Conservation (phyloP, 148 eudicot genomes). For the Chenopodium suecicum region DNA sequence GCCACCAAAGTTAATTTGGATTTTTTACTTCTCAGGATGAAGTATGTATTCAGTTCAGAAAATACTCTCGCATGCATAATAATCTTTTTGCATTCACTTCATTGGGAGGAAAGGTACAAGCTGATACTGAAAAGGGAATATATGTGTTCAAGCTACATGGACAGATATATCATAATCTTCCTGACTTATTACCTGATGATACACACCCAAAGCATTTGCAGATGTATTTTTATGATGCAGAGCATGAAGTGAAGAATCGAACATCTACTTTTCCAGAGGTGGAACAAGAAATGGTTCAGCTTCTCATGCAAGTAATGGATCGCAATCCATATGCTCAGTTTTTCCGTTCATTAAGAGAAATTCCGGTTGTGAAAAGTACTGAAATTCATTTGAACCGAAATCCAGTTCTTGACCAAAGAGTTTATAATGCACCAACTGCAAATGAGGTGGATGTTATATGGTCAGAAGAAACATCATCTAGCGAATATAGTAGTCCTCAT, state of each 20-base stretch:
- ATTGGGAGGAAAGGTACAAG: neutral
- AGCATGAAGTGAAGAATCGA: neutral
- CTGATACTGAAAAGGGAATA: neutral
- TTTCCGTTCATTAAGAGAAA: neutral
- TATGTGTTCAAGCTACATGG: slow-evolving; percentile 1
- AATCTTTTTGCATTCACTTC: neutral
- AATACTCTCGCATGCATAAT: neutral
- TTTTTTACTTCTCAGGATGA: neutral
- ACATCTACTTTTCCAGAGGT: no score
- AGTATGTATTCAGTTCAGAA: neutral
- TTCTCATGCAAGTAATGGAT: neutral
- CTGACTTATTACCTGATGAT: neutral
- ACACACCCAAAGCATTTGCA: neutral
- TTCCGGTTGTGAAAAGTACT: neutral
- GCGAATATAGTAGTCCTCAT: no score
- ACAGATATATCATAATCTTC: neutral
- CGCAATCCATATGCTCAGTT: slow-evolving; percentile 2
- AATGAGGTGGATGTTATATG: neutral
- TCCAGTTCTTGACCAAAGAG: neutral
- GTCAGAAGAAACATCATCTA: no score
- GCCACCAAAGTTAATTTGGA: neutral
- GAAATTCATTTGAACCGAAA: neutral
- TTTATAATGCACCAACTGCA: neutral
- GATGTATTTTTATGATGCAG: neutral
- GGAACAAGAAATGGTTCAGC: neutral